phyloP scores from a whole-genome alignment of 257 asterid genomes.

The Galeopsis tetrahit region DNA sequence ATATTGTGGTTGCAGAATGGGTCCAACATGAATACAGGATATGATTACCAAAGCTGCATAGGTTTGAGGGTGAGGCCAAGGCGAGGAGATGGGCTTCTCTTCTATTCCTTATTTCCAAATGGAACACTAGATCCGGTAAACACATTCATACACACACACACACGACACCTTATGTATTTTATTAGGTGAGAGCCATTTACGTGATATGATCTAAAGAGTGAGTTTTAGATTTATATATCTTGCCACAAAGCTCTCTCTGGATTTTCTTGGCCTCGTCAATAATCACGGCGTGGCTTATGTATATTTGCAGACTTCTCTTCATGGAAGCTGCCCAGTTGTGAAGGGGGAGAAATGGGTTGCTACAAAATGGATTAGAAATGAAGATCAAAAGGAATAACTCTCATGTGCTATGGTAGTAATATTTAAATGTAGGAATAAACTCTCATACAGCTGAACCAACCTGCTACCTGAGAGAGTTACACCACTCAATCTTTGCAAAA shows the following conservation, averaged over 20 bases:
- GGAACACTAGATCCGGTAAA: slow-evolving; percentile 76
- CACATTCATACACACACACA: neutral
- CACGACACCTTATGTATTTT: too few relatives aligned
- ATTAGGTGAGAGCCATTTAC: too few relatives aligned
- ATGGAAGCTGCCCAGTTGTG: slow-evolving; percentile 92
- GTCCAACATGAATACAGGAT: slow-evolving; percentile 55
- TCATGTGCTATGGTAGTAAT: neutral
- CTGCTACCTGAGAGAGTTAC: slow-evolving; percentile 67
- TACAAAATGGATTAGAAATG: slow-evolving; percentile 86
- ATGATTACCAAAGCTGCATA: slow-evolving; percentile 63
- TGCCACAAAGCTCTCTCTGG: neutral
- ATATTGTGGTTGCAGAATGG: slow-evolving; percentile 57
- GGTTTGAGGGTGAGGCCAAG: slow-evolving; percentile 88
- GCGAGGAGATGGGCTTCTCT: slow-evolving; percentile 86
- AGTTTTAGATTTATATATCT: neutral
- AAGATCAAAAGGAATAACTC: slow-evolving; percentile 33
- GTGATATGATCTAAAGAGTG: neutral
- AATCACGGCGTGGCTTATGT: neutral
- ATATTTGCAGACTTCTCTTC: slow-evolving; percentile 67
- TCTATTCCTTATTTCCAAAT: slow-evolving; percentile 74
- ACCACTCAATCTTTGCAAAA: slow-evolving; percentile 83
- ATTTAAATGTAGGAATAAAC: neutral
- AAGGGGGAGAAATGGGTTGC: slow-evolving; percentile 96
- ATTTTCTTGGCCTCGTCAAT: neutral
- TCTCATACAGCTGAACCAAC: slow-evolving; percentile 44